These are phyloP conservation scores for Apiosordaria backusii DNA, from an alignment of 495 filamentous ascomycete species.

Conservation along the genomic window DNA sequence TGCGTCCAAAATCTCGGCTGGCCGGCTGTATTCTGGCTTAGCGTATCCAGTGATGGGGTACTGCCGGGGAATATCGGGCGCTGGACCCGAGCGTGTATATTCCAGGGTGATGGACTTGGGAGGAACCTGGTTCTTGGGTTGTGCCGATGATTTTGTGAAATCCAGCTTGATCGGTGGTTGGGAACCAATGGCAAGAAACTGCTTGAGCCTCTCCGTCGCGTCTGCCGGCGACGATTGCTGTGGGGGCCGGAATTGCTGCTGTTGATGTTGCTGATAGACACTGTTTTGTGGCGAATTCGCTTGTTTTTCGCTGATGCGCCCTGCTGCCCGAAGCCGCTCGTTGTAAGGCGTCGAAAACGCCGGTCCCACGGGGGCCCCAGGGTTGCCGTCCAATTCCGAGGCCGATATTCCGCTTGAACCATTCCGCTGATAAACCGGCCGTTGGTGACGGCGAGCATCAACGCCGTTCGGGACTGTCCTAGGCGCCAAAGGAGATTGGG, in stretches of 20 bases:
- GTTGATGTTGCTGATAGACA: not conserved
- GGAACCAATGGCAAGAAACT: constrained; percentile 29
- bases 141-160: not conserved
- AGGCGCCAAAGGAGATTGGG: constrained; percentile 35
- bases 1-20: constrained; percentile 40
- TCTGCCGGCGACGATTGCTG: constrained; percentile 19
- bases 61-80: not conserved
- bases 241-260: constrained; percentile 2
- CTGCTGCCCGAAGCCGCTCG: constrained; percentile 59
- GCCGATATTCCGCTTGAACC: constrained; percentile 57
- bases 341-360: constrained; percentile 66
- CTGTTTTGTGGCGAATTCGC: constrained; percentile 2
- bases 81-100: not conserved
- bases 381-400: constrained; percentile 61
- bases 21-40: constrained; percentile 13
- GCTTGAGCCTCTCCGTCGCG: constrained; percentile 32
- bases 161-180: constrained; percentile 8
- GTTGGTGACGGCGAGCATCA: constrained; percentile 25
- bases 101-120: not conserved
- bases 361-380: constrained; percentile 52
- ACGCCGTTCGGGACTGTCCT: constrained; percentile 32
- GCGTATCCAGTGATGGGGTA: not conserved
- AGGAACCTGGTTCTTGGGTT: not conserved
- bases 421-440: constrained; percentile 31
- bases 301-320: constrained; percentile 28